Conservation (phyloP, 306 rosid genomes). For the Urtica urens region DNA sequence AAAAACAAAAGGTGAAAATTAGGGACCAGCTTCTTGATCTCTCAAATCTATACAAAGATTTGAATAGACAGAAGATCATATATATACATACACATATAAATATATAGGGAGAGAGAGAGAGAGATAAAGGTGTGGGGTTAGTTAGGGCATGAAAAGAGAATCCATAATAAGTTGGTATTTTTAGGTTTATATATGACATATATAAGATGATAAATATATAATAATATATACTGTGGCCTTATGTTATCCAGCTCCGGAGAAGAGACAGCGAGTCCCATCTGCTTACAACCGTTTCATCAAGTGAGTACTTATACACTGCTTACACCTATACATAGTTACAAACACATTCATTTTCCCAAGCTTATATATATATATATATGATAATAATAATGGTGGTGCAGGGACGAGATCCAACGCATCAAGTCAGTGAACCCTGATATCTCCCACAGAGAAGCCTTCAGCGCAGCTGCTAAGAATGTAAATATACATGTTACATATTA, state of each 20-base stretch:
- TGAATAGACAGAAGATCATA: not conserved
- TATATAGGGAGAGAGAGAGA: not conserved
- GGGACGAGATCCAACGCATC: constrained; percentile 56
- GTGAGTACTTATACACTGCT: constrained; percentile 30
- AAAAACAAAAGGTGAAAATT: constrained; percentile 13
- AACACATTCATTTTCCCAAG: too few species aligned
- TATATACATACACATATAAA: not conserved
- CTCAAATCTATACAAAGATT: constrained; percentile 8
- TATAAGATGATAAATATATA: not conserved
- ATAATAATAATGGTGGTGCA: constrained; percentile 14
- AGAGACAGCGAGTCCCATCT: constrained; percentile 49
- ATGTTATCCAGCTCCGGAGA: constrained; percentile 36
- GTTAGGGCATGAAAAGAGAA: not conserved
- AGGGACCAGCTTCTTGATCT: constrained; percentile 7
- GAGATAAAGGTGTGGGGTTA: constrained; percentile 1
- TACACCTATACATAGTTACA: not conserved
- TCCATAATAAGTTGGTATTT: not conserved
- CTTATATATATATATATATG: not conserved
- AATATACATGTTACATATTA: too few species aligned
- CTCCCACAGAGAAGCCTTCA: constrained; percentile 49
- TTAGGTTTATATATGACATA: not conserved
- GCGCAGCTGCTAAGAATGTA: constrained; percentile 52
- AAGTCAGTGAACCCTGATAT: constrained; percentile 46
- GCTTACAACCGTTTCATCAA: constrained; percentile 49
- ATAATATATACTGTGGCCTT: constrained; percentile 6